Evolutionary conservation across 257 asterid genomes (phyloP).

Genomic region (Nicotiana knightiana): DNA sequence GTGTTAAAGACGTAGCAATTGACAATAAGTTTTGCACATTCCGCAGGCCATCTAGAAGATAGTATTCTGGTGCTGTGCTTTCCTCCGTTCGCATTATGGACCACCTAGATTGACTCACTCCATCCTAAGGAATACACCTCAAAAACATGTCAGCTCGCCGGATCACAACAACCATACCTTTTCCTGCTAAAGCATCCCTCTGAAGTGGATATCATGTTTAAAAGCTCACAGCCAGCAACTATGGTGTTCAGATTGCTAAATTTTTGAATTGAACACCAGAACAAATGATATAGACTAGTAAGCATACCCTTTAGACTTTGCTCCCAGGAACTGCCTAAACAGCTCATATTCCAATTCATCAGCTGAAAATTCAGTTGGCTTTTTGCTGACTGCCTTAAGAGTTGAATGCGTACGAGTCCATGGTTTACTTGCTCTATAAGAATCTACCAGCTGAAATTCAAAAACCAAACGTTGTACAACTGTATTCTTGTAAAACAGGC

Average conservation of each 20-base stretch:
- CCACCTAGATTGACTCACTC: background rate
- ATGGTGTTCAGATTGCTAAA: background rate
- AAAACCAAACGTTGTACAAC: background rate
- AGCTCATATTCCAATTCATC: slow-evolving; percentile 51
- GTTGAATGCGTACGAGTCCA: slow-evolving; percentile 45
- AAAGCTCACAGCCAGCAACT: background rate
- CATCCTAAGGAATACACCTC: background rate
- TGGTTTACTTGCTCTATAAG: slow-evolving; percentile 52
- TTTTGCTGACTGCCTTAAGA: slow-evolving; percentile 30
- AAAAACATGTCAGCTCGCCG: background rate
- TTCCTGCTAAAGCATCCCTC: background rate
- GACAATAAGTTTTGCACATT: background rate
- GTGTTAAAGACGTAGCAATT: background rate
- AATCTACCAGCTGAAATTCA: slow-evolving; percentile 43
- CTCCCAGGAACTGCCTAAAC: slow-evolving; percentile 31
- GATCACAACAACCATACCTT: background rate
- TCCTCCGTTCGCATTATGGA: background rate
- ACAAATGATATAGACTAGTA: background rate
- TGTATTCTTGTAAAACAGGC: background rate
- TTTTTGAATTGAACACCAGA: background rate
- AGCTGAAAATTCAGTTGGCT: slow-evolving; percentile 38
- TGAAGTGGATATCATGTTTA: background rate
- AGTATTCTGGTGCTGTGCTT: background rate
- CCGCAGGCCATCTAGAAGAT: background rate
- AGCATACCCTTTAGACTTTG: slow-evolving; percentile 52